Conservation (phyloP, 257 asterid species). For the Nicotiana noctiflora region DNA sequence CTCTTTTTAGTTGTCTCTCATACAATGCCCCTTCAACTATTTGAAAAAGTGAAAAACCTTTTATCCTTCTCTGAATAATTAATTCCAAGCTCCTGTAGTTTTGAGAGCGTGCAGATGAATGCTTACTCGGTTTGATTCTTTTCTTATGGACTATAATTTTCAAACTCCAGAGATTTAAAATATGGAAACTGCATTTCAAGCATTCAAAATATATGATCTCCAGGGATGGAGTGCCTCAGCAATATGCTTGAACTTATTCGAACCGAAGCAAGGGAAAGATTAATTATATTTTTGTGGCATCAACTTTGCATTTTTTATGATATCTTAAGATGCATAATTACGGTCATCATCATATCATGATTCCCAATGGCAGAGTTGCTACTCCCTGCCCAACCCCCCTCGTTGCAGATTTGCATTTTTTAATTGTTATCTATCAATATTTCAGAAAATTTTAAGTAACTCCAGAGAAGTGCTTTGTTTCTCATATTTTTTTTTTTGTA, state of each 20-base stretch:
- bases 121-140: not conserved
- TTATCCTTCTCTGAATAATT: not conserved
- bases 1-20: not conserved
- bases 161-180: not conserved
- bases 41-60: not conserved
- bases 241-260: not conserved
- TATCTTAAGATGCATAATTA: not conserved
- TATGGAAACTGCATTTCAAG: not conserved
- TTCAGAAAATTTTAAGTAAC: not conserved
- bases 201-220: not conserved
- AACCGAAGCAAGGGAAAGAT: not conserved
- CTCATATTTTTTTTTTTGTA: not conserved
- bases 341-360: not conserved
- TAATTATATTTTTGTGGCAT: not conserved
- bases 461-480: not conserved
- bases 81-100: not conserved
- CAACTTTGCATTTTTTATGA: not conserved
- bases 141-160: not conserved
- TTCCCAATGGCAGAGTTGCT: not conserved
- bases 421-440: not conserved
- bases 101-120: not conserved
- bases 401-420: not conserved
- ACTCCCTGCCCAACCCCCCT: not conserved
- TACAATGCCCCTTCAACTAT: not conserved
- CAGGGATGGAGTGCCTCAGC: not conserved